These are phyloP conservation scores for Diaporthe sp. DNA, from an alignment of 2,329 filamentous ascomycete species.

Conservation along the genomic window DNA sequence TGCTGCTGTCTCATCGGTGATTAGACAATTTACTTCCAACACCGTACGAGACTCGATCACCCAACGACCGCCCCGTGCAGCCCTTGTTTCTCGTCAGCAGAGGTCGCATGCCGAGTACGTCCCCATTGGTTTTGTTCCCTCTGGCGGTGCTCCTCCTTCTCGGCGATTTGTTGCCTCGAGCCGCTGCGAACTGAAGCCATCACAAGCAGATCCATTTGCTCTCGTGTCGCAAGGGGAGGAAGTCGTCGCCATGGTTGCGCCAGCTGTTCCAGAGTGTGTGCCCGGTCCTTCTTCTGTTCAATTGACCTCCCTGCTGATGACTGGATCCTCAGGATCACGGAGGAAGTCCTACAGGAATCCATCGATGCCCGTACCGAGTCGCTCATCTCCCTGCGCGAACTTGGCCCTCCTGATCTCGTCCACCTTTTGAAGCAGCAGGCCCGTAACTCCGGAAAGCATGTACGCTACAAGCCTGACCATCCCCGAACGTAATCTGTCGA, in stretches of 20 bases:
- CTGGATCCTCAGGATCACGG: conserved; percentile 77
- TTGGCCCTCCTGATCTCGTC: conserved; percentile 95
- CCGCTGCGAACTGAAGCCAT: conserved; percentile 26
- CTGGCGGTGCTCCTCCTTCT: conserved; percentile 7
- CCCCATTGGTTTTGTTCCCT: conserved; percentile 26
- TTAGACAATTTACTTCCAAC: conserved; percentile 6
- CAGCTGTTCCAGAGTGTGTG: conserved; percentile 81
- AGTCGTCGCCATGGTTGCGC: conserved; percentile 73
- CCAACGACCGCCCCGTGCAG: conserved; percentile 19
- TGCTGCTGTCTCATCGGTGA: conserved; percentile 17
- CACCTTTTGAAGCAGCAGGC: conserved; percentile 86
- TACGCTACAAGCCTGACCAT: conserved; percentile 44
- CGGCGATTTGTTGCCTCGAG: conserved; percentile 26
- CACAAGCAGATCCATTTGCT: conserved; percentile 26
- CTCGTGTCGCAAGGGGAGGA: conserved; percentile 33
- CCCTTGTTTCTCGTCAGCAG: background rate
- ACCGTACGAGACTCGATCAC: background rate
- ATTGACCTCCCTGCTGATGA: conserved; percentile 40
- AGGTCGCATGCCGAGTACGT: conserved; percentile 37
- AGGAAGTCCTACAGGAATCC: conserved; percentile 91
- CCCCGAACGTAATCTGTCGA: conserved; percentile 11
- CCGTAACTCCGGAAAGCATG: conserved; percentile 69
- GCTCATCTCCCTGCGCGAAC: conserved; percentile 85
- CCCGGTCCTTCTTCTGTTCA: conserved; percentile 17
- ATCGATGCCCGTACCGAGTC: conserved; percentile 94